Evolutionary conservation across 2,329 filamentous ascomycete species (phyloP), one percentile per base, ranked within the genome.

Genomic region (Diaporthe longicolla): DNA sequence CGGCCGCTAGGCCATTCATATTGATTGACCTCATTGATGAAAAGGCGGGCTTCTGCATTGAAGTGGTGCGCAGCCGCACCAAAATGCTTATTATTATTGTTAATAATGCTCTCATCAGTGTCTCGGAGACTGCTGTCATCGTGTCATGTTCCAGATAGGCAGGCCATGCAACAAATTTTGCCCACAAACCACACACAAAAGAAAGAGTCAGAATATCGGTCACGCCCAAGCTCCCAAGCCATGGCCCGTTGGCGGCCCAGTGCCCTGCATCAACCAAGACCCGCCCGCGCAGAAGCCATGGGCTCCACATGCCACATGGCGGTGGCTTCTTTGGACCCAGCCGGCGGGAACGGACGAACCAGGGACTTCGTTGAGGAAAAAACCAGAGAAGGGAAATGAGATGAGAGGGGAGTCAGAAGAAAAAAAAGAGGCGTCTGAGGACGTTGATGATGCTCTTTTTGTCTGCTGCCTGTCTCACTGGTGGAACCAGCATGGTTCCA

Each of bases 291-390:
- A 40, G 40, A 48, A 70, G 45, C 45, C 57, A 61, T 50, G 43
- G 71, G 48, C 15, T 32, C 74, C 74, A 74, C 71, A 59, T 71
- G 72, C 74, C 74, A 74, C 74, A 75, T 75, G 74, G 71, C 73
- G 32, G 66, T 66, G 55, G 57, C 69, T 70, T 43, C 54, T 52
- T 29, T 70, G 48, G 66, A 40, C 50, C 66, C 43, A 68, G 52
- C 54, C 43, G 52, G 45, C 55, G 50, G 50, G 57, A 43, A 63
- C 19, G 58, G 37, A 45, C 70, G 57, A 55, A 61, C 58, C 70
- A 72, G 32, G 59, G 68, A 10, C 66, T 55, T 45, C 19, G 26
- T 19, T 21, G 35, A n/a, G 66, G 19, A 57, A 45, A 48, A 29
- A 19, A 21, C 4, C 11, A 65, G 71, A 55, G 43, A 17, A 29